Percentiles rank a stretch among this genome's conserved stretches.
These are phyloP conservation scores for Plasmodium fragile DNA, from an alignment of 169 alveolate genomes.

Conservation along the genomic window DNA sequence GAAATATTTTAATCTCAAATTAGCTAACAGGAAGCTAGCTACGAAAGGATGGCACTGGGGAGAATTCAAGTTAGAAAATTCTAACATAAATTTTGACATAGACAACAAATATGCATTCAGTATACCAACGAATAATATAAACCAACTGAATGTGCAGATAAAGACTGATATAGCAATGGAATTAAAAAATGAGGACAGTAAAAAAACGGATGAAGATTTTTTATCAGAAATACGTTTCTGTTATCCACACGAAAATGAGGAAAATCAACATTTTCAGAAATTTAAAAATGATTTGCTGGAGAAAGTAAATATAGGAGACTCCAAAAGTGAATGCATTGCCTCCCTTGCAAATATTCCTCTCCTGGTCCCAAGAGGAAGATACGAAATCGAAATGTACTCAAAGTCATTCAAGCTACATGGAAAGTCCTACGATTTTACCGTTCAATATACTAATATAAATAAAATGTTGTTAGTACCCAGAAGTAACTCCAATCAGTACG, in stretches of 20 bases:
- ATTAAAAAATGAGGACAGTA: constrained; percentile 77
- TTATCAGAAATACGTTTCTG: constrained; percentile 70
- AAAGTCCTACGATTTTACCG: constrained; percentile 95
- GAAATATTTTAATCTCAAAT: constrained; percentile 83
- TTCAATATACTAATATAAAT: constrained; percentile 92
- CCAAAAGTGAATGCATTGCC: constrained; percentile 93
- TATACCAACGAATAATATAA: constrained; percentile 86
- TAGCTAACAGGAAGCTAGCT: constrained; percentile 80
- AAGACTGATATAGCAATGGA: constrained; percentile 92
- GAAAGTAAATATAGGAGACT: constrained; percentile 93
- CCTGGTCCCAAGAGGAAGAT: constrained; percentile 97
- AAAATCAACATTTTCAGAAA: constrained; percentile 64
- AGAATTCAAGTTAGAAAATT: constrained; percentile 86
- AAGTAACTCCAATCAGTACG: constrained; percentile 94
- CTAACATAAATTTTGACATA: constrained; percentile 80
- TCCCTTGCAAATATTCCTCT: constrained; percentile 93
- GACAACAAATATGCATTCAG: constrained; percentile 86
- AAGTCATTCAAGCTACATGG: constrained; percentile 95
- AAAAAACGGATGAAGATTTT: constrained; percentile 43
- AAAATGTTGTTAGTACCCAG: constrained; percentile 96
- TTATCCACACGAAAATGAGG: constrained; percentile 76
- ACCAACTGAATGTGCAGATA: constrained; percentile 89
- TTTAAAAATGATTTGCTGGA: constrained; percentile 82
- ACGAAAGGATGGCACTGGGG: constrained; percentile 94
- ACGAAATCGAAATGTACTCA: constrained; percentile 93